A percentile compares a stretch with the other conserved stretches of the same genome.
Evolutionary conservation across 73 alveolate genomes (phyloP).

Genomic region (Paramecium caudatum): DNA sequence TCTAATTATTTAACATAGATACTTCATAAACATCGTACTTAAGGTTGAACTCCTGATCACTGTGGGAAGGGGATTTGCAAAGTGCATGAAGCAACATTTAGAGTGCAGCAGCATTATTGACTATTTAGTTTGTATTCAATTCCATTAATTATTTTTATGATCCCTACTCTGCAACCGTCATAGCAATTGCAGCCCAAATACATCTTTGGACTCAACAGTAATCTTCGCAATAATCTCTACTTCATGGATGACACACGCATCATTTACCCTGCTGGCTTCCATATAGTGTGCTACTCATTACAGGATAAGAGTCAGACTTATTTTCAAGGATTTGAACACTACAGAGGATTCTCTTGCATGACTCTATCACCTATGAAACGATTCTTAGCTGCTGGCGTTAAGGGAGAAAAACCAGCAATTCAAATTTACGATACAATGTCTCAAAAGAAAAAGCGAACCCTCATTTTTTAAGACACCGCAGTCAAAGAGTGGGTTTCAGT

Average conservation of each 20-base stretch:
- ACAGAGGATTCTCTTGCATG: conserved; percentile 74
- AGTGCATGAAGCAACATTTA: conserved; percentile 1
- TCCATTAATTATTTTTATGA: too few species aligned
- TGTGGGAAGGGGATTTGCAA: conserved; percentile 4
- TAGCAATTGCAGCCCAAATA: conserved; percentile 77
- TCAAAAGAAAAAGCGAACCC: conserved; percentile 66
- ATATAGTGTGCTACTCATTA: conserved; percentile 81
- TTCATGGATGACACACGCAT: conserved; percentile 91
- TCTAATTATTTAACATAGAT: neutral
- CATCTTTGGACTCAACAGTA: conserved; percentile 89
- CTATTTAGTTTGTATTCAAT: neutral
- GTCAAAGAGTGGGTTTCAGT: conserved; percentile 74
- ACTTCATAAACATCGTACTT: conserved; percentile 51
- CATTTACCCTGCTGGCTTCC: conserved; percentile 97
- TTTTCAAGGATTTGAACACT: conserved; percentile 69
- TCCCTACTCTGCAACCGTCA: conserved; percentile 71
- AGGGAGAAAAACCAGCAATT: conserved; percentile 76
- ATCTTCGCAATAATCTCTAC: conserved; percentile 80
- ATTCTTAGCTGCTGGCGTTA: conserved; percentile 74
- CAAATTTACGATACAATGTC: conserved; percentile 71
- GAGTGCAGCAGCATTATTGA: conserved; percentile 46
- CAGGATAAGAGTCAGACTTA: conserved; percentile 66
- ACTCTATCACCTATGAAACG: conserved; percentile 74
- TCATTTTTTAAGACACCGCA: conserved; percentile 53
- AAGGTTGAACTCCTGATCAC: conserved; percentile 43